Evolutionary conservation across 129 eudicot species (phyloP), one percentile per base, ranked within the genome.

Genomic region (Arctium minus): DNA sequence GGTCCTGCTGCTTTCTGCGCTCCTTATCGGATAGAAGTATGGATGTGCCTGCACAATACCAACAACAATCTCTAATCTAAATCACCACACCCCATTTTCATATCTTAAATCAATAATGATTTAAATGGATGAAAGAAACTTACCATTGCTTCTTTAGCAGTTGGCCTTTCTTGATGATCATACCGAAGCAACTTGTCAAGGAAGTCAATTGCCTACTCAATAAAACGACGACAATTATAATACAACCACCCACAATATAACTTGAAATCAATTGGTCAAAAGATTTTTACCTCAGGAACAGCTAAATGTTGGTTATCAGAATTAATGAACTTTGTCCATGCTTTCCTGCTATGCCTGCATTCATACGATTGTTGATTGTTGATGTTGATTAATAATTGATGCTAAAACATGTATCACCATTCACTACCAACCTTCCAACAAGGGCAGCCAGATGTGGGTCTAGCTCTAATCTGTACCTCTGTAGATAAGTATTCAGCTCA

Each of bases 91-190:
- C 50, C 50, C 50, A 2, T 46, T 46, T 12, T 46, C 56, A 42
- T 42, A 42, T 12, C 1, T 9, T 42, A 8, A 42, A 42, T 42
- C 50, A 46, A 1, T 10, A 46, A 40, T 40, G 6, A 1, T 3
- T 6, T 46, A 46, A 8, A 46, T 10, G 6, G 3, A 37, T 2
- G 40, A 37, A 4, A 37, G 40, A 70, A 78, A 46, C 42, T 82
- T 89, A 92, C 98, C 98, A 94, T 94, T 65, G 97, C 98, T 89
- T 94, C 97, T 84, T 94, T 94, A 42, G 98, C 98, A 65, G 98
- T 94, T 62, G 93, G 97, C 93, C 98, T 87, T 79, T 92, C 98
- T 85, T 94, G 98, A 86, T 94, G 98, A 83, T 94, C 98, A 86
- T 89, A 94, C 13, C 92, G 92, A 84, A 94, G 89, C 83, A 94